phyloP scores from a whole-genome alignment of 495 filamentous ascomycete species.

The Penicillium cosmopolitanum region DNA sequence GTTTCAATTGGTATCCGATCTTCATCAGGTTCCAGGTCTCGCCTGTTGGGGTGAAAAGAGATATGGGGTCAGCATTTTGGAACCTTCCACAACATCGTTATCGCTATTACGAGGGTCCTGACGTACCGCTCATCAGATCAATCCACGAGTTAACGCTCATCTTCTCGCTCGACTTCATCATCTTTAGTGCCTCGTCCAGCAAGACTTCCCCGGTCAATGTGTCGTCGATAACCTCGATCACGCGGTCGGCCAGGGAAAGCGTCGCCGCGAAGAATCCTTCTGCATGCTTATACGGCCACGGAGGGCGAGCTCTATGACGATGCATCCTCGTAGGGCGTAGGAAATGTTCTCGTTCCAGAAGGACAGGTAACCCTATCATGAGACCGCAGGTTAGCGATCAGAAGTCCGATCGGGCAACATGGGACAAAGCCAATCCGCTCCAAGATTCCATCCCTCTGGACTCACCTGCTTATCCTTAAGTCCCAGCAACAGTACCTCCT shows the following conservation, averaged over 20 bases:
- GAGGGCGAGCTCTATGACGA: slow-evolving; percentile 96
- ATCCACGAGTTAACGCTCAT: slow-evolving; percentile 99
- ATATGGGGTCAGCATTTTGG: slow-evolving; percentile 20
- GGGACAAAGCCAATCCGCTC: neutral
- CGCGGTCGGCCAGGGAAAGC: slow-evolving; percentile 90
- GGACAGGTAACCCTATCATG: slow-evolving; percentile 84
- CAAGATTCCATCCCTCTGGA: slow-evolving; percentile 11
- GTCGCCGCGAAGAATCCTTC: slow-evolving; percentile 88
- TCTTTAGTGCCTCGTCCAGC: slow-evolving; percentile 96
- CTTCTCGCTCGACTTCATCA: slow-evolving; percentile 99
- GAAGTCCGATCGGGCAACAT: neutral
- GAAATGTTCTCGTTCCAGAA: slow-evolving; percentile 99
- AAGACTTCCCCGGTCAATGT: slow-evolving; percentile 94
- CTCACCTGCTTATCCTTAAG: slow-evolving; percentile 97
- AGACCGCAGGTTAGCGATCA: slow-evolving; percentile 25
- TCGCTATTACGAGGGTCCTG: neutral
- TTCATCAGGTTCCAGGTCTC: slow-evolving; percentile 99
- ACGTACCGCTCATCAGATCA: slow-evolving; percentile 93
- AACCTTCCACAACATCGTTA: slow-evolving; percentile 4
- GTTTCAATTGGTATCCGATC: slow-evolving; percentile 98
- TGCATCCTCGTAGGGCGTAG: slow-evolving; percentile 95
- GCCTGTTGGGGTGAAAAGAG: slow-evolving; percentile 56
- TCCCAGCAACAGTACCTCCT: slow-evolving; percentile 92
- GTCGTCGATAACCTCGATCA: slow-evolving; percentile 97
- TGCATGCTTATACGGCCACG: slow-evolving; percentile 97